Conservation (phyloP, 345 rosid genomes). For the Salix dunnii region DNA sequence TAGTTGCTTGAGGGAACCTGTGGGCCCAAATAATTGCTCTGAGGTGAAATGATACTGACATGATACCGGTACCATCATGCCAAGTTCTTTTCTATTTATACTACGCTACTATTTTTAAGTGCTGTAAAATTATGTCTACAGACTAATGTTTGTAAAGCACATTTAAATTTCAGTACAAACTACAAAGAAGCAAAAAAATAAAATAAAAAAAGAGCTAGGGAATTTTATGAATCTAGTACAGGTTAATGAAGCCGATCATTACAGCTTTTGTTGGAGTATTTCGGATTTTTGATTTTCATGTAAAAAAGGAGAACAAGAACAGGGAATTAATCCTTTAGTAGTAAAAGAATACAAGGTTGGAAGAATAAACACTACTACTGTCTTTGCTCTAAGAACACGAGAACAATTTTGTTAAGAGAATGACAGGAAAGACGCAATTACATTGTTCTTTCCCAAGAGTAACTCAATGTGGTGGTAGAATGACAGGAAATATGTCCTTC, state of each 20-base stretch:
- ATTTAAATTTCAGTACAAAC: background rate
- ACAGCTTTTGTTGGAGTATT: too few species aligned
- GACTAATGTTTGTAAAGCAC: background rate
- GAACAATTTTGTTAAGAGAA: background rate
- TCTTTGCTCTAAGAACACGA: background rate
- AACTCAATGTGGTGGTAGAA: background rate
- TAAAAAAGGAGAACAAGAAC: too few species aligned
- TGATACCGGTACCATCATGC: constrained; percentile 1
- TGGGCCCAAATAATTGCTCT: constrained; percentile 68
- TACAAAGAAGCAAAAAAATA: background rate
- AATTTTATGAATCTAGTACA: too few species aligned
- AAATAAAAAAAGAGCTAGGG: too few species aligned
- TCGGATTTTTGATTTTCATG: too few species aligned
- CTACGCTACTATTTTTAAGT: background rate
- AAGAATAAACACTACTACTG: background rate
- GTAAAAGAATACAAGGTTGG: background rate
- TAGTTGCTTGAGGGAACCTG: constrained; percentile 76
- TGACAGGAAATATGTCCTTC: background rate
- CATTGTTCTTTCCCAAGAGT: background rate
- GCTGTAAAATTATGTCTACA: background rate
- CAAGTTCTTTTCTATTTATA: background rate
- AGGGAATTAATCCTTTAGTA: background rate
- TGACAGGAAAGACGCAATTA: too few species aligned
- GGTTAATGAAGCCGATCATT: too few species aligned
- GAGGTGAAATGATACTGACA: constrained; percentile 46